Evolutionary conservation across 108 stramenopile genomes (phyloP), one percentile per base, ranked within the genome.

Genomic region (Cylindrotheca fusiformis): DNA sequence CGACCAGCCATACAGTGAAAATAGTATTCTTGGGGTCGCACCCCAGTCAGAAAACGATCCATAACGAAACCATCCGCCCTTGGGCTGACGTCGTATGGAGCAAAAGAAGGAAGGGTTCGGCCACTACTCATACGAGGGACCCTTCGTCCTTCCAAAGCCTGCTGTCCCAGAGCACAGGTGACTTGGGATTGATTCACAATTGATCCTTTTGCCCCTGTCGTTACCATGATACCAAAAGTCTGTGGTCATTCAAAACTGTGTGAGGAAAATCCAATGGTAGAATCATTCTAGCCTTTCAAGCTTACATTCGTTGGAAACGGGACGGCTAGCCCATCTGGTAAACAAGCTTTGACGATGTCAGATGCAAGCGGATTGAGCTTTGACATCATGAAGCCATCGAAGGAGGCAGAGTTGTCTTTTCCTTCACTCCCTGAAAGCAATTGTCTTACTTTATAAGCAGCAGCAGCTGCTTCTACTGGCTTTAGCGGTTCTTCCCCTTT

Each of bases 1-100:
- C 99, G 78, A n/a, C 99, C 99, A 4, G 96, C 95, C 99, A 99
- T 99, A 66, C 98, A 99, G 73, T 99, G 99, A 67, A 99, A 99
- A 77, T 99, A 99, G 79, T 99, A 99, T 72, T 99, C 99, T 75
- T 99, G 95, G 4, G 93, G 96, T 8, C 96, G 81, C 45, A 96
- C 69, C 17, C 99, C 99, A 17, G 99, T 99, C 26, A 99, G 77
- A 61, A 99, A 99, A 1, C 99, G 78, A 77, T 99, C 99, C 32
- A 95, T 82, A 25, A 99, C 96, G 72, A 97, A 99, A 12, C 99
- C 99, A 76, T 98, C 98, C 20, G 99, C 99, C 47, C 99, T 62
- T 0, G 99, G 98, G 66, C 85, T 87, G 23, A 95, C 92, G 69
- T 99, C 98, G 70, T 91, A 98, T 17, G 98, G 87, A 27, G 89